Evolutionary conservation across 75 land plant genomes (phyloP).

Genomic region (Azolla pinnata): DNA sequence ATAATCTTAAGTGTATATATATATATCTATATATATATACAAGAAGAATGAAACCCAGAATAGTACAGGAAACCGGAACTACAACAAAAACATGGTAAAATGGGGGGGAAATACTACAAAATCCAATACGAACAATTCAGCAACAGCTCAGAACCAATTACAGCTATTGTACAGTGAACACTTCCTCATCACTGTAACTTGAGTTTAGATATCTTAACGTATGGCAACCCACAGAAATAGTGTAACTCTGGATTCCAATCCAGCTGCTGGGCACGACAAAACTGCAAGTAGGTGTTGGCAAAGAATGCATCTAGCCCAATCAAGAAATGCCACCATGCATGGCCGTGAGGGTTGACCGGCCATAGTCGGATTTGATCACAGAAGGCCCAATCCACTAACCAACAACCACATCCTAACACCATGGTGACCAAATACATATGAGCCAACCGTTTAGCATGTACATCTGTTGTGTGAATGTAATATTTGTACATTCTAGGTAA

Average conservation of each 20-base stretch:
- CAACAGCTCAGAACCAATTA: too few relatives aligned
- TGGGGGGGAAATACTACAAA: too few relatives aligned
- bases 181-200: slow-evolving; percentile 39
- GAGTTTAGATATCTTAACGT: slow-evolving; percentile 60
- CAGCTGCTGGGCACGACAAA: slow-evolving; percentile 76
- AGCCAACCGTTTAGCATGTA: slow-evolving; percentile 55
- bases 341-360: slow-evolving; percentile 72
- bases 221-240: slow-evolving; percentile 48
- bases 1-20: too few relatives aligned
- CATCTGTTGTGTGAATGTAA: slow-evolving; percentile 58
- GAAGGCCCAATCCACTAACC: slow-evolving; percentile 53
- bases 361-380: slow-evolving; percentile 42
- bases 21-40: too few relatives aligned
- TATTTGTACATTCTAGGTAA: slow-evolving; percentile 90
- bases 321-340: slow-evolving; percentile 77
- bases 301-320: slow-evolving; percentile 76
- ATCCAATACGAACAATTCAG: too few relatives aligned
- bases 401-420: slow-evolving; percentile 43
- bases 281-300: slow-evolving; percentile 79
- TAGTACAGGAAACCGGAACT: too few relatives aligned
- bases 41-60: too few relatives aligned
- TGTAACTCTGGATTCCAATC: slow-evolving; percentile 60
- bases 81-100: too few relatives aligned
- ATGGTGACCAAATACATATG: slow-evolving; percentile 47
- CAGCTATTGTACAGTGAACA: too few relatives aligned